Base-by-base conservation (phyloP, 768 basidiomycete species). In the Rossbeevera mucosa region DNA sequence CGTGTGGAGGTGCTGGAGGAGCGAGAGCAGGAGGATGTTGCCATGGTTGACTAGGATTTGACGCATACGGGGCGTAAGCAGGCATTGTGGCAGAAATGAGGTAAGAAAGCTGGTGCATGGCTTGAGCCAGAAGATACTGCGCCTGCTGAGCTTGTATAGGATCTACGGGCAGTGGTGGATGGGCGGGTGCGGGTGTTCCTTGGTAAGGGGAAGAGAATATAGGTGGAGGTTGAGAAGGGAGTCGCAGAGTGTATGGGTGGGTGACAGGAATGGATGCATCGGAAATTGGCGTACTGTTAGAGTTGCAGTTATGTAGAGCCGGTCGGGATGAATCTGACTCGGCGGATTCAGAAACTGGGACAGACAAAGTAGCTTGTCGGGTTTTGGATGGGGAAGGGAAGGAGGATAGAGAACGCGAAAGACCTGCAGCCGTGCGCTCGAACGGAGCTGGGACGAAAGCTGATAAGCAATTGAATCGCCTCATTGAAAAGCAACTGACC, bases 51-150 rank as follows among this genome's bases (percentile, higher is more conserved):
- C 59, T 58, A 4, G 64, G 57, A 44, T 52, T 59, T 16, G 55
- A 38, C 25, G 51, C 21, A 43, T 57, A 64, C 47, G 46, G 41
- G 47, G 52, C 13, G n/a, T 59, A 69, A 48, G 64, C 26, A 24
- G 63, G 64, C 41, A 71, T 64, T 0, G 65, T 61, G 7, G 62
- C 50, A 29, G 68, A 71, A 50, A 76, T 56, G 11, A 76, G 44
- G 51, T 70, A 77, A 16, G 75, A 70, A 26, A 76, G 57, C 30
- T 72, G 67, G 5, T 74, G 71, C 63, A 76, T 70, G 12, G 74
- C 73, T 53, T 75, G 76, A 5, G 65, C 66, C 30, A 75, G 47
- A 44, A 69, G 62, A 42, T 63, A 63, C 18, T 75, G 73, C 26
- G 66, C 68, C n/a, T 74, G 66, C n/a, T 71, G 68, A n/a, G 67